Base-by-base conservation (phyloP, 306 rosid species). In the Corylus heterophylla region DNA sequence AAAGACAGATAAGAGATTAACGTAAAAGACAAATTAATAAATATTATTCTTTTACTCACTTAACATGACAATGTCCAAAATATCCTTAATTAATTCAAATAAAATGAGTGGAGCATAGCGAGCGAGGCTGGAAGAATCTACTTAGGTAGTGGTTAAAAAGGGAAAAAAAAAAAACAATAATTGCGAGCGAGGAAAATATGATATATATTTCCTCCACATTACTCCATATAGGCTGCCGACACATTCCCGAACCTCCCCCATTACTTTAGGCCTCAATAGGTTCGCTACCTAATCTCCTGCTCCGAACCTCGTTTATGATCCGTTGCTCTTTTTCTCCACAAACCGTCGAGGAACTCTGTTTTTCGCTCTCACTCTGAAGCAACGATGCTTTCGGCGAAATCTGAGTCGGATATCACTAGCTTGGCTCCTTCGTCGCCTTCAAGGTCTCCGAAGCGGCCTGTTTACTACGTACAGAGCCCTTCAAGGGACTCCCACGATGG, bases 401-500 rank as follows among this genome's bases (percentile, higher is more conserved):
- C 98, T 2, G 96, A 95, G 77, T 95, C 99, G 0, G 99, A 95
- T 80, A 74, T 93, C 3, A 90, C 99, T 0, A 95, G 98, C 88
- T 86, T 93, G 76, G 99, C 97, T 0, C 88, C 92, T 37, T 95
- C 99, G 7, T 93, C 99, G 35, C 99, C 99, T 18, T 89, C 98
- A 54, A 90, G 99, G 87, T 95, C 98, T 3, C 98, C 98, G 14
- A 92, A 95, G 88, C 73, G 89, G 0, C 86, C 91, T 4, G 89
- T 83, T 11, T 95, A 95, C 83, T 95, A 89, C 63, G 99, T 95
- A 0, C 98, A 95, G 72, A 95, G 98, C 81, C 99, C 99, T 64
- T 93, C 98, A 12, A 88, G 98, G 82, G 97, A 92, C 69, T 95
- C 99, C 2, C 92, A 91, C 7, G 99, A 95, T 87, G 99, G 96